Percentiles rank a stretch among this genome's conserved stretches.
These are phyloP conservation scores for Suillus subalutaceus DNA, from an alignment of 768 basidiomycete genomes.

Conservation along the genomic window DNA sequence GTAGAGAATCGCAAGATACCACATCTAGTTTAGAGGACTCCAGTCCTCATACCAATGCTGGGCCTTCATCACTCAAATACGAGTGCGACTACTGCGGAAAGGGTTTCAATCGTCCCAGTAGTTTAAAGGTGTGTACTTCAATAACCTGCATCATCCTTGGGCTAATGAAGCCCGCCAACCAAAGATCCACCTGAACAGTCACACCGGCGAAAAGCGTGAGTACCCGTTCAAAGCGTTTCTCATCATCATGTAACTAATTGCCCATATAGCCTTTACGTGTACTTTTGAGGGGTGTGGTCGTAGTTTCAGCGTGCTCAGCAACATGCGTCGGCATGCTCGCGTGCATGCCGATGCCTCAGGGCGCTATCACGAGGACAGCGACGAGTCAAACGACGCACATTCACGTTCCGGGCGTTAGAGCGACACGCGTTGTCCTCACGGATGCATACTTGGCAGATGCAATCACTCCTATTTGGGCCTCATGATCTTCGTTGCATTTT, in stretches of 20 bases:
- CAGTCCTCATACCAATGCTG: constrained; percentile 19
- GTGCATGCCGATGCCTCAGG: constrained; percentile 51
- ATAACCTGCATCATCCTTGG: constrained; percentile 5
- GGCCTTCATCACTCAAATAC: constrained; percentile 55
- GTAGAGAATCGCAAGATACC: constrained; percentile 21
- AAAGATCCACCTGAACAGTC: constrained; percentile 83
- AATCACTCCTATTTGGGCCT: not conserved
- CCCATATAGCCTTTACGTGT: constrained; percentile 66
- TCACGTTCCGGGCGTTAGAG: constrained; percentile 23
- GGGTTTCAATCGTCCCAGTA: constrained; percentile 81
- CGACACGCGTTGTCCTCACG: constrained; percentile 2
- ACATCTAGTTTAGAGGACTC: constrained; percentile 15
- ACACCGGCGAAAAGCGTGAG: constrained; percentile 86
- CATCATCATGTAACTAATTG: constrained; percentile 13
- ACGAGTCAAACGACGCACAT: constrained; percentile 47
- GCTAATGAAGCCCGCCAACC: constrained; percentile 15
- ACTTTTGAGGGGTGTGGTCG: constrained; percentile 76
- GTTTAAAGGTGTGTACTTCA: constrained; percentile 61
- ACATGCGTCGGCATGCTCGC: constrained; percentile 86
- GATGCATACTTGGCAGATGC: not conserved
- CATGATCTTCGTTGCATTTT: constrained; percentile 10
- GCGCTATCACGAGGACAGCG: constrained; percentile 44
- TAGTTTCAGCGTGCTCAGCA: constrained; percentile 84
- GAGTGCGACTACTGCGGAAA: constrained; percentile 81
- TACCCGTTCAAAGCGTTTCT: constrained; percentile 17